phyloP scores from a whole-genome alignment of 1,284 basidiomycete genomes.

The Cystobasidium sp. region DNA sequence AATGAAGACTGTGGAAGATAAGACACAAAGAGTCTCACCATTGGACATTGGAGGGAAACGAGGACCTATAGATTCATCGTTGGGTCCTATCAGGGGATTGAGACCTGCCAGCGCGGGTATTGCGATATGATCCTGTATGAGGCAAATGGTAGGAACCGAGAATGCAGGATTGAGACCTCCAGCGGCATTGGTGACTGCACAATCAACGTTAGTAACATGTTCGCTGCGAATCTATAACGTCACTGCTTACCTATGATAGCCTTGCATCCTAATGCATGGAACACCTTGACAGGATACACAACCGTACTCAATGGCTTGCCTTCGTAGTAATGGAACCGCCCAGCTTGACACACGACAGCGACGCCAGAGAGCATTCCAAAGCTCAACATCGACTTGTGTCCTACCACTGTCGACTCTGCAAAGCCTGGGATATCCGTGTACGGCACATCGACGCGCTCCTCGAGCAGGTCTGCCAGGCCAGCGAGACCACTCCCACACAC shows the following conservation, averaged over 20 bases:
- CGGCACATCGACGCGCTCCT: conserved; percentile 48
- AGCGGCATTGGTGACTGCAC: conserved; percentile 52
- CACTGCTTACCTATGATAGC: conserved; percentile 32
- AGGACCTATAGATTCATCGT: conserved; percentile 51
- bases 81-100: conserved; percentile 52
- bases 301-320: conserved; percentile 46
- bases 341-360: conserved; percentile 51
- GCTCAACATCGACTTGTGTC: conserved; percentile 49
- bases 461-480: conserved; percentile 49
- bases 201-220: not conserved
- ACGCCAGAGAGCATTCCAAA: conserved; percentile 50
- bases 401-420: conserved; percentile 47
- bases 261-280: conserved; percentile 48
- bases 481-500: conserved; percentile 52
- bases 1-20: not conserved
- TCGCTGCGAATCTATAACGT: not conserved
- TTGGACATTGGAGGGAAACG: conserved; percentile 54
- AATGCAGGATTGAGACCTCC: conserved; percentile 49
- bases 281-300: conserved; percentile 48
- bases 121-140: conserved; percentile 50
- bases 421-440: conserved; percentile 52
- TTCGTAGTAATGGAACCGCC: conserved; percentile 48
- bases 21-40: conserved; percentile 30
- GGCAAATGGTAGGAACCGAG: conserved; percentile 49
- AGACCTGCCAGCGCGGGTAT: conserved; percentile 49